Evolutionary conservation across 805 yeast genomes (phyloP), one percentile per base, ranked within the genome.

Genomic region (Yarrowia divulgata): DNA sequence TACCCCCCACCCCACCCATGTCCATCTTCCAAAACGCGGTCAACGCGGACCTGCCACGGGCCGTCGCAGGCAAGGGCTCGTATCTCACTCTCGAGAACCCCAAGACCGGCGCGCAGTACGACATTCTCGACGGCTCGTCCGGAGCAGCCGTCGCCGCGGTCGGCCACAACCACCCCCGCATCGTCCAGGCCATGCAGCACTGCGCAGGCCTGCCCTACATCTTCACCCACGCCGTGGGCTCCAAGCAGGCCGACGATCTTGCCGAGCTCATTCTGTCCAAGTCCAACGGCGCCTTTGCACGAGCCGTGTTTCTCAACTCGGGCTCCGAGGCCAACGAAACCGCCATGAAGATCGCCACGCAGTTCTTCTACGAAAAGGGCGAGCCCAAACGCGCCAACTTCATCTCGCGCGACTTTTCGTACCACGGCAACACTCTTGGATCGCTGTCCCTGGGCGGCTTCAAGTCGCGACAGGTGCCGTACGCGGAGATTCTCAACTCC

Each of bases 241-340:
- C 69, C 66, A 66, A 69, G 34, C 69, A 64, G 55, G 70, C 70
- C n/a, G 69, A 64, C 40, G 69, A 69, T 16, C 46, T 69, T 14
- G 70, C 70, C 13, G 68, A 66, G 39, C 54, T 69, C 23, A 64
- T 64, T 18, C 55, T 69, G 13, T 57, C 69, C 45, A 69, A 66
- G 45, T 69, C 70, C 37, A 23, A 35, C 14, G 69, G 66, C 14
- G 70, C 68, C 19, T 69, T 69, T 34, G 16, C 69, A 1, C 63
- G 70, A 5, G 70, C 70, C 4, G 13, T 66, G 23, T 69, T 66
- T 18, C 58, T 68, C 42, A 40, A 43, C 71, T 85, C 88, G 1
- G 91, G 91, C 69, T 84, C 88, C 39, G 89, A 86, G 75, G 87
- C 89, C 60, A 86, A 85, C 72, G 89, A 86, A 73, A 87, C 87